These are phyloP conservation scores for Scheffersomyces quercinus DNA, from an alignment of 1,139 yeast species.

Conservation along the genomic window DNA sequence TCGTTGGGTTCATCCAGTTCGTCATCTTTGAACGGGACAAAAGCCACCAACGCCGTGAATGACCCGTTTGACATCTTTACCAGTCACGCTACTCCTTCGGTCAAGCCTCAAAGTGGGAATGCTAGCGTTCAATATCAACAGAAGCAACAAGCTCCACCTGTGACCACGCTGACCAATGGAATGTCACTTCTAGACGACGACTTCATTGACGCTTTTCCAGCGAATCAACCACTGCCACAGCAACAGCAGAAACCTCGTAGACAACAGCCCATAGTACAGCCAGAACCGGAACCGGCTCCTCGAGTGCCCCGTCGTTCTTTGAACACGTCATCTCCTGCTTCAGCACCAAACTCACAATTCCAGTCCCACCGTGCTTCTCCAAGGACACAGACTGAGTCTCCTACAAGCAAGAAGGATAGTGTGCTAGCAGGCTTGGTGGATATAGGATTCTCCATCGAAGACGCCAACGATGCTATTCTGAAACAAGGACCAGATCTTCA, in stretches of 20 bases:
- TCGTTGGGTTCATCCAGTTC: neutral
- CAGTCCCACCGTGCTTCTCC: neutral
- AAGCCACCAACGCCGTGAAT: neutral
- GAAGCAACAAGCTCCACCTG: slow-evolving; percentile 1
- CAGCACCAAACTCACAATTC: slow-evolving; percentile 2
- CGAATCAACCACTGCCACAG: neutral
- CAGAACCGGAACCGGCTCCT: neutral
- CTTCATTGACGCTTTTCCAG: slow-evolving; percentile 36
- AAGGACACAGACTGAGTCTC: neutral
- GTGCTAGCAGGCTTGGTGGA: slow-evolving; percentile 72
- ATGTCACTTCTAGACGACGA: slow-evolving; percentile 41
- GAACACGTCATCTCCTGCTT: neutral
- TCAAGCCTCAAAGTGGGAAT: no score
- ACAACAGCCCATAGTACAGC: neutral
- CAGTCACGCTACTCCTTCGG: slow-evolving; percentile 3
- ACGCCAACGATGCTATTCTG: slow-evolving; percentile 61
- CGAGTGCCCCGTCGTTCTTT: neutral
- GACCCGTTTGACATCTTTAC: slow-evolving; percentile 11
- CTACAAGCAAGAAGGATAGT: slow-evolving; percentile 38
- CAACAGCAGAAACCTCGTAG: neutral
- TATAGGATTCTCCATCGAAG: slow-evolving; percentile 72
- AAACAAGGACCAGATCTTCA: slow-evolving; percentile 61
- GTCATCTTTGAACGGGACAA: neutral
- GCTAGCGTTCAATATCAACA: no score
- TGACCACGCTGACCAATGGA: neutral